Conservation (phyloP, 2,329 filamentous ascomycete species). For the Monilinia laxa region DNA sequence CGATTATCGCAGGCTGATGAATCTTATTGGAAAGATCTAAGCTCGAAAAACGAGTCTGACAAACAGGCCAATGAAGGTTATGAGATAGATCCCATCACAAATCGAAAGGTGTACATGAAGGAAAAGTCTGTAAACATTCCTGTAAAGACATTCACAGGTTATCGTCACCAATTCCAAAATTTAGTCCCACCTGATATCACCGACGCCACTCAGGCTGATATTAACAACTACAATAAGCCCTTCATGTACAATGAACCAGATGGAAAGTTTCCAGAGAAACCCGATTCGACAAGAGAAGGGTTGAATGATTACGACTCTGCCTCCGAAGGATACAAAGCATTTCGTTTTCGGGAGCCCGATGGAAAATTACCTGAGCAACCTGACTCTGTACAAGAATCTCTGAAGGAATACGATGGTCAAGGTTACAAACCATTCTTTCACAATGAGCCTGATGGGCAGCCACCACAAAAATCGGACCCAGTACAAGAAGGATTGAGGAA, state of each 20-base stretch:
- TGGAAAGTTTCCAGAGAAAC: slow-evolving; percentile 36
- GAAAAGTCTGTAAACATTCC: slow-evolving; percentile 27
- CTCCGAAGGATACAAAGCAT: slow-evolving; percentile 27
- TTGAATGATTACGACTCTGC: slow-evolving; percentile 35
- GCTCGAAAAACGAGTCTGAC: slow-evolving; percentile 4
- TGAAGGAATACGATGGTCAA: slow-evolving; percentile 43
- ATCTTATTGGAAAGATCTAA: slow-evolving; percentile 3
- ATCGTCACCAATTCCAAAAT: slow-evolving; percentile 42
- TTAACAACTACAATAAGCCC: slow-evolving; percentile 39
- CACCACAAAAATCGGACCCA: slow-evolving; percentile 33
- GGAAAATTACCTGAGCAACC: slow-evolving; percentile 31
- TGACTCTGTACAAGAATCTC: slow-evolving; percentile 41
- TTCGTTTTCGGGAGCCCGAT: slow-evolving; percentile 34
- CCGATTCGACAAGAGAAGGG: slow-evolving; percentile 40
- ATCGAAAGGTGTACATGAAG: slow-evolving; percentile 47
- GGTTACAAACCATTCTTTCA: slow-evolving; percentile 32
- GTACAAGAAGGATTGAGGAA: slow-evolving; percentile 41
- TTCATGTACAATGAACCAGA: slow-evolving; percentile 43
- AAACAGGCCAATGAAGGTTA: slow-evolving; percentile 38
- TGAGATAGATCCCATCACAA: slow-evolving; percentile 59
- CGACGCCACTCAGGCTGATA: slow-evolving; percentile 11
- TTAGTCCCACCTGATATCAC: slow-evolving; percentile 32
- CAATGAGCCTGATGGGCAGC: slow-evolving; percentile 35
- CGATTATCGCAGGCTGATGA: slow-evolving; percentile 12
- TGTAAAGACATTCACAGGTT: slow-evolving; percentile 40